Percentiles rank a stretch among this genome's conserved stretches.
phyloP scores from a whole-genome alignment of 2,329 filamentous ascomycete genomes.

The Onygena corvina region DNA sequence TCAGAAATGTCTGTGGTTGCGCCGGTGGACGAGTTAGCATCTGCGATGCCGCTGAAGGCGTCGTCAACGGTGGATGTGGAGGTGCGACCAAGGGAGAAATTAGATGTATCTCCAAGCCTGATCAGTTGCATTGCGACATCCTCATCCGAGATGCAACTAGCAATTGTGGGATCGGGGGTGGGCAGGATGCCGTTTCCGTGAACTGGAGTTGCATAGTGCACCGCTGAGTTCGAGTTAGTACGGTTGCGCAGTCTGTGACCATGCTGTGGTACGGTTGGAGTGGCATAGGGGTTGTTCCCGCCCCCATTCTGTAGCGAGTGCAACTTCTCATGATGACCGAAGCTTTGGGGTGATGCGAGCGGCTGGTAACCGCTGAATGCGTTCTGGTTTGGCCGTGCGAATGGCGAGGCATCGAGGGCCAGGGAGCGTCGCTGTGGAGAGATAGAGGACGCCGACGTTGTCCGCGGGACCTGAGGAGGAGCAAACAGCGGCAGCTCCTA shows the following conservation, averaged over 20 bases:
- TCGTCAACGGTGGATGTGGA: slow-evolving; percentile 90
- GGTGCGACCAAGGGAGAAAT: slow-evolving; percentile 82
- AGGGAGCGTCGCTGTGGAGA: slow-evolving; percentile 78
- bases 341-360: slow-evolving; percentile 74
- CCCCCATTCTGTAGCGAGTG: slow-evolving; percentile 27
- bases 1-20: slow-evolving; percentile 66
- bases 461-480: slow-evolving; percentile 82
- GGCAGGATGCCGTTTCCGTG: slow-evolving; percentile 55
- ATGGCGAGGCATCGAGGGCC: slow-evolving; percentile 60
- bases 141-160: slow-evolving; percentile 94
- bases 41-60: slow-evolving; percentile 79
- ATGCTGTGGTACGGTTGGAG: slow-evolving; percentile 45
- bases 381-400: slow-evolving; percentile 62
- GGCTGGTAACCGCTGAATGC: slow-evolving; percentile 66
- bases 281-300: slow-evolving; percentile 44
- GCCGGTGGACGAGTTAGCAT: slow-evolving; percentile 70
- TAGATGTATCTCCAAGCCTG: slow-evolving; percentile 85
- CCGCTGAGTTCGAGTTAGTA: slow-evolving; percentile 41
- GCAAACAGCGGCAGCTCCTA: slow-evolving; percentile 94
- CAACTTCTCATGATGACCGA: slow-evolving; percentile 41
- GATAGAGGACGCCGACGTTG: slow-evolving; percentile 93
- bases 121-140: slow-evolving; percentile 96
- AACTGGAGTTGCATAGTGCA: slow-evolving; percentile 29
- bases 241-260: slow-evolving; percentile 55
- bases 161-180: slow-evolving; percentile 92